Base-by-base conservation (phyloP, 179 eudicot genomes). In the Spergularia azorica region DNA sequence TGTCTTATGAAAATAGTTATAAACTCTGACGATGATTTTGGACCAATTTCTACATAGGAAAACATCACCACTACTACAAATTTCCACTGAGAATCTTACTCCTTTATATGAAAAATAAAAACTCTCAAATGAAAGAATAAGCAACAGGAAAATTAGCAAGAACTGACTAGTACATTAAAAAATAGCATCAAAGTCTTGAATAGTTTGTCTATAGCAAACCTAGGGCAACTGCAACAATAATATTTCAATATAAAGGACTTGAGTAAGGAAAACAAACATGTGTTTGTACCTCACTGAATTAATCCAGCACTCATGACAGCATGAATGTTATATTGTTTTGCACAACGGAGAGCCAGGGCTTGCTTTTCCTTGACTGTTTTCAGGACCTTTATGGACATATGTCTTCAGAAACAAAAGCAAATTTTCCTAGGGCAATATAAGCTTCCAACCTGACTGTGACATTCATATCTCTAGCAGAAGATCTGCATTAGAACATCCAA, bases 401-500 rank as follows among this genome's bases (percentile, higher is more conserved):
- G 83, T 87, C 82, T 63, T 88, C 90, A 59, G 98, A 93, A 20
- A 88, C 92, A 76, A 50, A 77, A 73, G 76, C 66, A 64, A 91
- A 72, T 83, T 77, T 87, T 84, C 92, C 98, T 69, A 95, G 88
- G 77, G 97, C 88, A 67, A 78, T 71, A 68, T 91, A 90, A 87
- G 92, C 90, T 83, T 91, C 89, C 81, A 90, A 77, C 74, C 97
- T 86, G 79, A 91, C 91, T 59, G 79, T 78, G 77, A 88, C 79
- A 83, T 85, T 87, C 96, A 90, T 93, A 84, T 95, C 98, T 85
- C 97, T 89, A 79, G 88, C 95, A 84, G 79, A 95, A 93, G 36
- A 95, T 85, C 97, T 95, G 87, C 77, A 79, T 73, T 63, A 57
- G 76, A 17, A 78, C 63, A 76, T 18, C 62, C 74, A 77, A 20